Evolutionary conservation across 495 filamentous ascomycete genomes (phyloP), one percentile per base, ranked within the genome.

Genomic region (Filosporella fistucella): DNA sequence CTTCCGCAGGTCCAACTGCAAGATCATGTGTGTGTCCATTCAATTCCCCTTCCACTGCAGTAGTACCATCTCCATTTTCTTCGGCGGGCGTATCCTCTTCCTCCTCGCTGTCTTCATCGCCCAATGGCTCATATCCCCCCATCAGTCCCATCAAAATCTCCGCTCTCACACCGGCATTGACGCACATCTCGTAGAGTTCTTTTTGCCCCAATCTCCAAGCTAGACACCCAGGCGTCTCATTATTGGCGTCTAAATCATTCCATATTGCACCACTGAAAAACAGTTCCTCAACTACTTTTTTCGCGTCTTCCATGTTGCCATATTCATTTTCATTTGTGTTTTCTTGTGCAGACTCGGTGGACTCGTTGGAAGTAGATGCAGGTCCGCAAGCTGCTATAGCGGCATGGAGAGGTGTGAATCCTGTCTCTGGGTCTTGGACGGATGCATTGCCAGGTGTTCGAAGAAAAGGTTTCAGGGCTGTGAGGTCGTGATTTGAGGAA

Each of bases 211-310:
- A 66, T 25, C 89, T 69, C 30, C 69, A 69, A 10, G 93, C 93
- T 14, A 96, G 59, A 67, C 94, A 97, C 1, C 89, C 93, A 0
- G 93, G 91, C 12, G 94, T 98, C 74, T 97, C 90, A 47, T 85
- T 75, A 35, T 86, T 81, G 29, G 70, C 66, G 56, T 97, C 89
- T 3, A 98, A 70, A 63, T 95, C 90, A 66, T 98, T 98, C 93
- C 93, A 98, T 45, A 97, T 96, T 4, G 88, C 94, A 2, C 93
- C 93, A 60, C 87, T 81, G 56, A 89, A 71, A 42, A 98, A 71
- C 20, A 98, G 70, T 55, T 94, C 78, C 43, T 75, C 75, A 13
- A 96, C 74, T 0, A 84, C 89, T 42, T 81, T 71, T 29, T 65
- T 73, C 35, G 77, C 85, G 10, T 69, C 68, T 35, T 84, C 71